Evolutionary conservation across 306 rosid species (phyloP), one percentile per base, ranked within the genome.

Genomic region (Vigna nakashimae): DNA sequence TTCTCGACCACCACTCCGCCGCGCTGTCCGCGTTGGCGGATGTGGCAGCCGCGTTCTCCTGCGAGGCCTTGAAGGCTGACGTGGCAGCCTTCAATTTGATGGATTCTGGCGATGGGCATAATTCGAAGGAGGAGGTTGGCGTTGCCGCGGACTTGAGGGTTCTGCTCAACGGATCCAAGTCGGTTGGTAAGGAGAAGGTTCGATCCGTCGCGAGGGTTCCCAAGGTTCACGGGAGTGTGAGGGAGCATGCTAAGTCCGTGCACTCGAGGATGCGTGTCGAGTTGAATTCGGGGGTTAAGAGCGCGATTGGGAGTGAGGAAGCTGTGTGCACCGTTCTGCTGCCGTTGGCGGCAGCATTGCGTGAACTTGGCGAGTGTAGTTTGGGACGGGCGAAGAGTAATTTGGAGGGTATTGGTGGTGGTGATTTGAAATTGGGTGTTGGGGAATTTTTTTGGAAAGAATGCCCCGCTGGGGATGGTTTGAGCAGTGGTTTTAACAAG

Each of bases 31-130:
- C 83, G 1, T 26, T 95, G 34, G 73, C 80, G 0, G 97, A 92
- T 34, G 85, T 87, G 12, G 90, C 89, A 0, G 93, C 96, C 0
- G 93, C 92, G 20, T 52, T 95, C 4, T 89, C 99, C 2, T 95
- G 99, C 78, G 97, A 95, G 86, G 93, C 96, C 2, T 75, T 78
- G 62, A 91, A 79, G 59, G 96, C 99, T 1, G 92, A 92, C 45
- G 82, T 88, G 2, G 20, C 84, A 7, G 90, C 85, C 10, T 88
- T 95, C 59, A 85, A 75, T 77, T 72, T 86, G 84, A 71, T 86
- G 74, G 98, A 92, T 84, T 87, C 93, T 1, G 98, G 99, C 1
- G 98, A 91, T 15, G 97, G 97, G 6, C 78, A 57, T 17, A 76
- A 86, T 6, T 75, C 85, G 0, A 95, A 95, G 81, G 99, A 91